Evolutionary conservation across 1,284 basidiomycete species (phyloP), one percentile per base, ranked within the genome.

Genomic region (Tilletia setariae): DNA sequence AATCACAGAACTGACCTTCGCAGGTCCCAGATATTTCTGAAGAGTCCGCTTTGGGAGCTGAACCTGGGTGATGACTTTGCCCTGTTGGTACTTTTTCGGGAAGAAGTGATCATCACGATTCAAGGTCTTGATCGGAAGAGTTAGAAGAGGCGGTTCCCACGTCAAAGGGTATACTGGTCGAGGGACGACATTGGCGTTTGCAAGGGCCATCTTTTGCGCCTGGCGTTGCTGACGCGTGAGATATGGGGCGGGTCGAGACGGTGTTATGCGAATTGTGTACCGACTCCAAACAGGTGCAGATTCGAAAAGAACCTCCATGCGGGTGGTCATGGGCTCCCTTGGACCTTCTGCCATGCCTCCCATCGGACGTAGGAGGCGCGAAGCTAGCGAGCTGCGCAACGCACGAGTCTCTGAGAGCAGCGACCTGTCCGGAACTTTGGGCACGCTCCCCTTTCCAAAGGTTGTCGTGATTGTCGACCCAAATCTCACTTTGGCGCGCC

Each of bases 81-180:
- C 78, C 15, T 69, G 74, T 9, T 72, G 69, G 70, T 67, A 79
- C n/a, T 73, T 72, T 44, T 77, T 79, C 7, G 75, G 71, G 62
- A 78, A 77, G 64, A 79, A 73, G 62, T 74, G 74, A 53, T 78
- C 78, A 61, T 79, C 76, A 21, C 75, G 65, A 2, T 70, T 76
- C 13, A 79, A 68, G 11, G 76, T 79, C 69, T 73, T 71, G 63
- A 72, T 70, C 30, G 75, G 70, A 21, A 79, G 68, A 19, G 68
- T 66, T 0, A 67, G 43, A 25, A 78, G 66, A 13, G 78, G 76
- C 21, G 78, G 77, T 2, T 76, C 75, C 78, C 78, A 79, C 1
- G 78, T 74, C 8, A 78, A 70, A 1, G 72, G 66, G 30, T 75
- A 72, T 40, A 79, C 72, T 1, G 69, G 42, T 43, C 70, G 70